Base-by-base conservation (phyloP, 768 basidiomycete genomes). In the Amyloporia xantha region DNA sequence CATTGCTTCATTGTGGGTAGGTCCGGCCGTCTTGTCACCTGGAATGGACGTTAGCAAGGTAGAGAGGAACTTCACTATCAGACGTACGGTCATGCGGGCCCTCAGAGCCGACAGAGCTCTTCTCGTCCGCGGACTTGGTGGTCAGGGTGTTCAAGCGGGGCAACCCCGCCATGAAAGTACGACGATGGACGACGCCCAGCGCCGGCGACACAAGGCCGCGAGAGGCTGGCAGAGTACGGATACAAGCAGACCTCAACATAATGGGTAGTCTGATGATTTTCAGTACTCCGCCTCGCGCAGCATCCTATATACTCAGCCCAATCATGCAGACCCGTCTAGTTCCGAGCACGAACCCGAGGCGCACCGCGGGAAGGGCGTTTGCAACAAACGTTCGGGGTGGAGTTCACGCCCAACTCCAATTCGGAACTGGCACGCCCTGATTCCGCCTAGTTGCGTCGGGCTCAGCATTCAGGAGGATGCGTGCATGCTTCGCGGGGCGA, bases 1-100 rank as follows among this genome's bases (percentile, higher is more conserved):
- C n/a, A n/a, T n/a, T n/a, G n/a, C n/a, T n/a, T n/a, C n/a, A n/a
- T n/a, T n/a, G n/a, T 19, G 13, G n/a, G 24, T 20, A 4, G 17
- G 35, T 17, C 19, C 2, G 19, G 46, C 35, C n/a, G n/a, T 20
- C 46, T 47, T 47, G 25, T 47, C 46, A 20, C 36, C 46, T 47
- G 25, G 9, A 21, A n/a, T n/a, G 28, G 4, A 20, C 4, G 35
- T 5, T 21, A 47, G n/a, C n/a, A n/a, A n/a, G n/a, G n/a, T n/a
- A n/a, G n/a, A n/a, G n/a, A n/a, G n/a, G n/a, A n/a, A n/a, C n/a
- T n/a, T n/a, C n/a, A n/a, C n/a, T n/a, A n/a, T n/a, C n/a, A n/a
- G n/a, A 48, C 62, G 41, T 46, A 69, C 70, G 62, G 49, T 43
- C 55, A 52, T 72, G 71, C 15, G 59, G 55, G 0, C 71, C 71